Conservation (phyloP, 2,329 filamentous ascomycete species). For the Fusarium paranaense region DNA sequence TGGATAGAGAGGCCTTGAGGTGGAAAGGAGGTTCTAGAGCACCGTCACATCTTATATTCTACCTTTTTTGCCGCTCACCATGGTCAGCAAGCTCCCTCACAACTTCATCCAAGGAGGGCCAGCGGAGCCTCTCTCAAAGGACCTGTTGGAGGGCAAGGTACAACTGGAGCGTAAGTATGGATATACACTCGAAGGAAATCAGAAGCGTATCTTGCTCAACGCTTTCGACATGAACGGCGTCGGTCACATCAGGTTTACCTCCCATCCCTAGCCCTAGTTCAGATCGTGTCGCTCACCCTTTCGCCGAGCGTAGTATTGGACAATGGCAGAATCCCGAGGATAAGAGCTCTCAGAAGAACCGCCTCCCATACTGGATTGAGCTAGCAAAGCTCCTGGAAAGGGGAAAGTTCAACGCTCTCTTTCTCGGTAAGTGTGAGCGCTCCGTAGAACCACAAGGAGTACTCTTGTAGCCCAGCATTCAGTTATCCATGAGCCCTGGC, state of each 20-base stretch:
- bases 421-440: background rate
- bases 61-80: background rate
- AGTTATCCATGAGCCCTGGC: background rate
- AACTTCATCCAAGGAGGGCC: background rate
- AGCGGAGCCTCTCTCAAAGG: background rate
- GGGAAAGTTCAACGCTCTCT: conserved; percentile 18
- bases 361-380: conserved; percentile 21
- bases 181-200: background rate
- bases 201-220: background rate
- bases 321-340: conserved; percentile 1
- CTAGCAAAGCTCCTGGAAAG: conserved; percentile 24
- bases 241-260: background rate
- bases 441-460: background rate
- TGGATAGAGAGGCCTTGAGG: background rate
- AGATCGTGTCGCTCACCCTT: background rate
- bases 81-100: background rate
- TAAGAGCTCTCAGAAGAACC: conserved; percentile 9
- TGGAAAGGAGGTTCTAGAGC: background rate
- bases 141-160: background rate
- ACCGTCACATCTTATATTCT: background rate
- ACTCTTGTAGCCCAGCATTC: background rate
- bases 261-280: background rate
- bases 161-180: background rate
- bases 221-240: background rate
- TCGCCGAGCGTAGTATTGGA: background rate